phyloP scores from a whole-genome alignment of 1,139 yeast species.

The Candida gigantensis region DNA sequence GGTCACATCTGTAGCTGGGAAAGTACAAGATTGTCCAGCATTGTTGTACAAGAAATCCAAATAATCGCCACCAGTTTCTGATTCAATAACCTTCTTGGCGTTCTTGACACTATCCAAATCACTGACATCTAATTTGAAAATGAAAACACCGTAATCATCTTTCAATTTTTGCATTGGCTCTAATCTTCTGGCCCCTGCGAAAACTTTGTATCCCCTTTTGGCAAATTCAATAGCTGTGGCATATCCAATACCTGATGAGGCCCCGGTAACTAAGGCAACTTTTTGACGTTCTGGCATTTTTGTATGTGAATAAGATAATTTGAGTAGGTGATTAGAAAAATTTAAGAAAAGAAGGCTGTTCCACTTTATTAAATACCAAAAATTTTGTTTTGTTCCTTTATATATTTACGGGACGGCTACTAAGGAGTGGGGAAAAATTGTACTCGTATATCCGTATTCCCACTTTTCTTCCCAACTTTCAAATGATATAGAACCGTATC shows the following conservation, averaged over 20 bases:
- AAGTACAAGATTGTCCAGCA: constrained; percentile 62
- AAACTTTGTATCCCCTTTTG: constrained; percentile 59
- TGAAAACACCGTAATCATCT: constrained; percentile 32
- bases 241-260: constrained; percentile 80
- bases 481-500: too few species aligned
- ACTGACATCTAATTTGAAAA: constrained; percentile 44
- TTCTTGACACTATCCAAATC: constrained; percentile 48
- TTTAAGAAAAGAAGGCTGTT: background rate
- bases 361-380: too few species aligned
- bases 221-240: constrained; percentile 68
- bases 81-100: constrained; percentile 42
- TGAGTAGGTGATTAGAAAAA: too few species aligned
- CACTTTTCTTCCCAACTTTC: too few species aligned
- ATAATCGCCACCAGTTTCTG: constrained; percentile 40
- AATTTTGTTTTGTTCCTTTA: too few species aligned
- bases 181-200: constrained; percentile 65
- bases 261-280: constrained; percentile 71
- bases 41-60: constrained; percentile 55
- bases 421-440: too few species aligned
- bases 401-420: too few species aligned
- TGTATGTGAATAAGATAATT: too few species aligned
- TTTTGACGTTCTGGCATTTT: constrained; percentile 27
- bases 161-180: constrained; percentile 60
- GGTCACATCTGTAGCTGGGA: constrained; percentile 68
- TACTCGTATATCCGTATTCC: too few species aligned